Conservation (phyloP, 768 basidiomycete genomes). For the Russula emetica region DNA sequence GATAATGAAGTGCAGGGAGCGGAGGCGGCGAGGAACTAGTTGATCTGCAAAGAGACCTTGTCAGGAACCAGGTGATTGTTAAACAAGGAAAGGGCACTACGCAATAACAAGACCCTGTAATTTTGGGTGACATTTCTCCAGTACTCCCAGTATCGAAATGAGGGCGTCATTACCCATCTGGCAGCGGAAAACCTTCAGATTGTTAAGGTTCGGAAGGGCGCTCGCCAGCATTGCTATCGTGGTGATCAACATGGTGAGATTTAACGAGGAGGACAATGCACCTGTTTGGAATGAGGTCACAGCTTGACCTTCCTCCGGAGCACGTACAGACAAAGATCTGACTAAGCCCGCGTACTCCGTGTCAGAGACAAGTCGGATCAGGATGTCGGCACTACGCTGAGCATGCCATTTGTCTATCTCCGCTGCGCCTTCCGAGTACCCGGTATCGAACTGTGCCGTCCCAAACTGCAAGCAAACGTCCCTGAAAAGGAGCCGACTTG, state of each 20-base stretch:
- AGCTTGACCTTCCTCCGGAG: conserved; percentile 45
- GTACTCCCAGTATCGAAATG: conserved; percentile 46
- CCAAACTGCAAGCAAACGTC: conserved; percentile 62
- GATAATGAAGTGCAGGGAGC: conserved; percentile 22
- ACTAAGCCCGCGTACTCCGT: conserved; percentile 54
- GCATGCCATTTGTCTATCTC: conserved; percentile 50
- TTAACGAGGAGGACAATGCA: conserved; percentile 30
- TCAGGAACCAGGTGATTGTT: not conserved
- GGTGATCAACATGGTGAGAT: not conserved
- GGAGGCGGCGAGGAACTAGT: not conserved
- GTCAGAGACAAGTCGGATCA: conserved; percentile 62
- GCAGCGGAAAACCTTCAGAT: conserved; percentile 57
- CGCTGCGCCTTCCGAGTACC: conserved; percentile 33
- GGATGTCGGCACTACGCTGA: conserved; percentile 65
- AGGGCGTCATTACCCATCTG: conserved; percentile 54
- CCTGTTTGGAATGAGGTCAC: conserved; percentile 63
- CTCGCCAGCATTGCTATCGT: conserved; percentile 53
- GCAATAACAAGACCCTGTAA: conserved; percentile 34
- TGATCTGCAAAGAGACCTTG: conserved; percentile 4
- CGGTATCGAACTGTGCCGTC: conserved; percentile 29
- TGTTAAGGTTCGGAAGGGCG: conserved; percentile 57
- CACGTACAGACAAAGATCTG: conserved; percentile 55
- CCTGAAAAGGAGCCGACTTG: conserved; percentile 61
- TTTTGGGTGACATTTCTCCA: conserved; percentile 48
- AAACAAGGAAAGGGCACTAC: conserved; percentile 35